Conservation (phyloP, 768 basidiomycete genomes). For the Brasilioporus rufonigricans region DNA sequence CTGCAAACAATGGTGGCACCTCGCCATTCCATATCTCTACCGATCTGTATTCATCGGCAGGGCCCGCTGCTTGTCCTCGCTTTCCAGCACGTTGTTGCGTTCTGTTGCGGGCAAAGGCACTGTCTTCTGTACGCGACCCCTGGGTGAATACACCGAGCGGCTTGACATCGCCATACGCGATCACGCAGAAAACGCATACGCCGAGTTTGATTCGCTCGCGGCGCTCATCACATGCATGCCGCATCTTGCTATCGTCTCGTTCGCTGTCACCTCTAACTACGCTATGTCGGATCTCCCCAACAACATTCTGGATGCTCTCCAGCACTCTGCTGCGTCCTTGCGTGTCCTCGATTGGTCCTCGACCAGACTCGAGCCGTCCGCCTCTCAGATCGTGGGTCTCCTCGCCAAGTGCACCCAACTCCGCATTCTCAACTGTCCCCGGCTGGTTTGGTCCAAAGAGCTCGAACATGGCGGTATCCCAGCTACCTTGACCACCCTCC, state of each 20-base stretch:
- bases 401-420: constrained; percentile 15
- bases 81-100: constrained; percentile 11
- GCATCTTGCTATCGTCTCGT: constrained; percentile 21
- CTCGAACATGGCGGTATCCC: constrained; percentile 1
- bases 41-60: constrained; percentile 22
- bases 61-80: constrained; percentile 16
- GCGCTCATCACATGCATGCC: constrained; percentile 16
- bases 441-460: constrained; percentile 8
- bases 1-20: constrained; percentile 29
- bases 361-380: not conserved
- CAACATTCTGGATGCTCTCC: constrained; percentile 16
- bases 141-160: constrained; percentile 25
- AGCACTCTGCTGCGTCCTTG: constrained; percentile 13
- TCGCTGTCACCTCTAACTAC: not conserved
- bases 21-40: constrained; percentile 26
- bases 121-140: constrained; percentile 3
- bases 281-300: not conserved
- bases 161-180: constrained; percentile 28
- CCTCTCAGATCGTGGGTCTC: not conserved
- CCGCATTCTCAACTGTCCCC: constrained; percentile 12
- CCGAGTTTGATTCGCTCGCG: constrained; percentile 7
- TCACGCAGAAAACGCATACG: not conserved
- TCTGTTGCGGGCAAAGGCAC: constrained; percentile 12
- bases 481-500: constrained; percentile 17
- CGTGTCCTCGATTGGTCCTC: constrained; percentile 21